Evolutionary conservation across 2,329 filamentous ascomycete species (phyloP).

Genomic region (Aureobasidium sp.): DNA sequence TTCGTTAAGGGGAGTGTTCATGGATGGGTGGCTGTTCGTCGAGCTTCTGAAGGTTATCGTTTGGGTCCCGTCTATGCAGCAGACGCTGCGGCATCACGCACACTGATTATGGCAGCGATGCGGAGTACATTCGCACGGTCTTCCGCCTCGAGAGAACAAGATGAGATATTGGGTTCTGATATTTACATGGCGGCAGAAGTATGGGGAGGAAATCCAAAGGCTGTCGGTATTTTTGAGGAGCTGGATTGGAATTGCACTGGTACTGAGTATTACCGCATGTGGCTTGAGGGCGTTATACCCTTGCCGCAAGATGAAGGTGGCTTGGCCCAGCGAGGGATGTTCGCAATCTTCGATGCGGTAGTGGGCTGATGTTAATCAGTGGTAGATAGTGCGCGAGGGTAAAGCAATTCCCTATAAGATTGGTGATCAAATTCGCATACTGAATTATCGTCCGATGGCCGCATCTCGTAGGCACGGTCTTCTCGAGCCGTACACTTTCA

Average conservation of each 20-base stretch:
- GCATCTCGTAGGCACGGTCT: too few relatives aligned
- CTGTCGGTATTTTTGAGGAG: conserved; percentile 24
- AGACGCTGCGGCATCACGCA: conserved; percentile 17
- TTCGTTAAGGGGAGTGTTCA: conserved; percentile 15
- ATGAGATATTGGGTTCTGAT: too few relatives aligned
- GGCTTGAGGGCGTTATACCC: conserved; percentile 25
- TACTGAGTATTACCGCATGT: conserved; percentile 10
- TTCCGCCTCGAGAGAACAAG: neutral
- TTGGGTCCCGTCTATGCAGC: conserved; percentile 30
- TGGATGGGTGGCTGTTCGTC: conserved; percentile 26
- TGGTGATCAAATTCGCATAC: too few relatives aligned
- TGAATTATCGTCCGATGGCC: too few relatives aligned
- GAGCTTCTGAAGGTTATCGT: conserved; percentile 24
- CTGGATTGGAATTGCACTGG: conserved; percentile 19
- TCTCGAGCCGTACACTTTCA: too few relatives aligned
- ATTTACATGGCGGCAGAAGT: conserved; percentile 25
- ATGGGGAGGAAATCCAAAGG: conserved; percentile 24
- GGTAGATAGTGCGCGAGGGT: too few relatives aligned
- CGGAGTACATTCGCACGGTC: neutral
- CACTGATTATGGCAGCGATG: conserved; percentile 23
- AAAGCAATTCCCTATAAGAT: too few relatives aligned
- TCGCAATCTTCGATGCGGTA: conserved; percentile 29
- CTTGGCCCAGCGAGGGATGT: conserved; percentile 23
- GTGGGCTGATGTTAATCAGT: conserved; percentile 8
- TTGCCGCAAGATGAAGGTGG: conserved; percentile 24